Conservation (phyloP, 2,329 filamentous ascomycete species). For the Fusarium citri region DNA sequence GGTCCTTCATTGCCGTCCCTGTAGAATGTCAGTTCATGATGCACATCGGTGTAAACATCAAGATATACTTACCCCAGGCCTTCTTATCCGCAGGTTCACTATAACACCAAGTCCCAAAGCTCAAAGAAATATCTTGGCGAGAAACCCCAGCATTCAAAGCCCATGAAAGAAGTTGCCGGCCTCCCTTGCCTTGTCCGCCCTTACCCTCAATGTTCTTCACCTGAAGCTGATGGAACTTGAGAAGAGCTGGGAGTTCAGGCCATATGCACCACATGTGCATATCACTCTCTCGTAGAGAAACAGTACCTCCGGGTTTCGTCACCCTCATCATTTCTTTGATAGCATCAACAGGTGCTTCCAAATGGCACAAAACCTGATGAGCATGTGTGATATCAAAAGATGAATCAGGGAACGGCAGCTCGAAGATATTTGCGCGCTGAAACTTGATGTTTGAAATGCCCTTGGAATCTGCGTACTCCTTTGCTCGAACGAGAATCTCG, state of each 20-base stretch:
- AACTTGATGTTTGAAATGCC: slow-evolving; percentile 46
- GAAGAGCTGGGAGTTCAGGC: slow-evolving; percentile 43
- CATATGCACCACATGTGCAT: slow-evolving; percentile 48
- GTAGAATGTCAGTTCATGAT: neutral
- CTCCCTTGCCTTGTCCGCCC: slow-evolving; percentile 45
- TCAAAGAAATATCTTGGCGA: slow-evolving; percentile 40
- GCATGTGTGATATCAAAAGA: slow-evolving; percentile 58
- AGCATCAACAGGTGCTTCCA: slow-evolving; percentile 51
- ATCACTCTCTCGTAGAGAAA: slow-evolving; percentile 53
- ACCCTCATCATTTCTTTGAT: slow-evolving; percentile 58
- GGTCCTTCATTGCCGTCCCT: slow-evolving; percentile 46
- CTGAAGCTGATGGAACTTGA: slow-evolving; percentile 41
- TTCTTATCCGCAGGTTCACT: slow-evolving; percentile 41
- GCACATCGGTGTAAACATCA: accelerated
- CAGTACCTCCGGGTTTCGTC: slow-evolving; percentile 55
- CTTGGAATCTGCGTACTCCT: slow-evolving; percentile 34
- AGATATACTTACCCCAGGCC: slow-evolving; percentile 43
- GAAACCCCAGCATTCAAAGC: slow-evolving; percentile 41
- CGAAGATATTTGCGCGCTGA: slow-evolving; percentile 46
- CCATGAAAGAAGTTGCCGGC: slow-evolving; percentile 47
- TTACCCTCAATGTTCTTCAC: slow-evolving; percentile 37
- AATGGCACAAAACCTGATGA: slow-evolving; percentile 58
- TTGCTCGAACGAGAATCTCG: slow-evolving; percentile 48
- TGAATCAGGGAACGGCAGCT: slow-evolving; percentile 54
- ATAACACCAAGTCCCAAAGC: slow-evolving; percentile 49